Conservation (phyloP, 192 early-diverging fungal genomes). For the Entomortierella parvispora region DNA sequence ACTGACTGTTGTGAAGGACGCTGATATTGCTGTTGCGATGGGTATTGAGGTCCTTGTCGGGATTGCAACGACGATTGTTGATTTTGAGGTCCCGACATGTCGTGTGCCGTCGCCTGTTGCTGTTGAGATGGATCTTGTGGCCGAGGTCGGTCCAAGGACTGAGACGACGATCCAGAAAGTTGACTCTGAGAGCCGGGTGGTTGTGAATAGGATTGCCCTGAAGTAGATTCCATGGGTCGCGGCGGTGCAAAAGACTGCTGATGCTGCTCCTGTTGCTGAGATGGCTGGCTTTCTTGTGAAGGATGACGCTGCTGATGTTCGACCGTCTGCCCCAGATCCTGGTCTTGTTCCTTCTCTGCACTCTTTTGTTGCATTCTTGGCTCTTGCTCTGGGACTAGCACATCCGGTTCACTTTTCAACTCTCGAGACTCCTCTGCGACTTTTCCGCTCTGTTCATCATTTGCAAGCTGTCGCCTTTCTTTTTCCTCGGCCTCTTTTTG, state of each 20-base stretch:
- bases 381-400: too few species aligned
- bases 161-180: background rate
- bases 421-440: background rate
- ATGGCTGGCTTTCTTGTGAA: background rate
- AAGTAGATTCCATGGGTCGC: background rate
- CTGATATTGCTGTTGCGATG: too few species aligned
- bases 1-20: too few species aligned
- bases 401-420: too few species aligned
- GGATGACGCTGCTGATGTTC: background rate
- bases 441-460: background rate
- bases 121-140: background rate
- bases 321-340: background rate
- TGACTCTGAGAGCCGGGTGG: background rate
- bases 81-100: too few species aligned
- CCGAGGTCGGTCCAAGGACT: background rate
- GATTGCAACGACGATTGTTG: too few species aligned
- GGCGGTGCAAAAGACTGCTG: background rate
- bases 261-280: background rate
- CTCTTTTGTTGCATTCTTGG: too few species aligned
- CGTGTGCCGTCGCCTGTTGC: too few species aligned
- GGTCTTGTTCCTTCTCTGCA: background rate
- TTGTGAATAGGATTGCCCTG: background rate
- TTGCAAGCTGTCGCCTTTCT: background rate
- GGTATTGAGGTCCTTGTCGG: too few species aligned
- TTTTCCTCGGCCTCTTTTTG: slow-evolving; percentile 5